Percentiles rank a stretch among this genome's conserved stretches.
Conservation (phyloP, 2,329 filamentous ascomycete genomes). For the Pseudogymnoascus sp. region DNA sequence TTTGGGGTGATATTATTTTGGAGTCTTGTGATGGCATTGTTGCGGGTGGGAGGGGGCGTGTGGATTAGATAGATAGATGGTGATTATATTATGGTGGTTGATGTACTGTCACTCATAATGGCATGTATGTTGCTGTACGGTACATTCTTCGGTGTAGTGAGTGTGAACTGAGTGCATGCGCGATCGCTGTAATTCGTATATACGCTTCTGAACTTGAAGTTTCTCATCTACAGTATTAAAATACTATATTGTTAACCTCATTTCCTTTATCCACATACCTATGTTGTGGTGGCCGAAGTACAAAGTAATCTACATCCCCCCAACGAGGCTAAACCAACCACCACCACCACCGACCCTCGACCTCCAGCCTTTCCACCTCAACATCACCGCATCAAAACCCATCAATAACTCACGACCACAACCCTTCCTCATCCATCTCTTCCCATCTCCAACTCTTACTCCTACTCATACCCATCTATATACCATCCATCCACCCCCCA, state of each 20-base stretch:
- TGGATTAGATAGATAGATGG: slow-evolving; percentile 4
- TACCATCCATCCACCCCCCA: background rate
- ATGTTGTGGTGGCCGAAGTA: background rate
- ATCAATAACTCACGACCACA: background rate
- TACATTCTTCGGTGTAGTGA: background rate
- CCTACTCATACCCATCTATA: background rate
- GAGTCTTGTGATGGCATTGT: slow-evolving; percentile 1
- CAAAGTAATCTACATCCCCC: background rate
- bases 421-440: background rate
- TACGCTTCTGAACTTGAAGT: background rate
- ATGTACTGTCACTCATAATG: slow-evolving; percentile 2
- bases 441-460: background rate
- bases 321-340: background rate
- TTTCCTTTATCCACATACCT: background rate
- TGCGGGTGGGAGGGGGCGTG: background rate
- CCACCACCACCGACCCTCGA: background rate
- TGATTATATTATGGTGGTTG: background rate
- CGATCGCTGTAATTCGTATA: background rate
- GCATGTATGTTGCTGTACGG: background rate
- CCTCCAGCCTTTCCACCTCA: background rate
- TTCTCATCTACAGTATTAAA: background rate
- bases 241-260: background rate
- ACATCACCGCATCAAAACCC: background rate
- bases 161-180: background rate
- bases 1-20: background rate